A percentile compares a stretch with the other conserved stretches of the same genome.
phyloP scores from a whole-genome alignment of 208 protist species.

The Phytomonas sp. region DNA sequence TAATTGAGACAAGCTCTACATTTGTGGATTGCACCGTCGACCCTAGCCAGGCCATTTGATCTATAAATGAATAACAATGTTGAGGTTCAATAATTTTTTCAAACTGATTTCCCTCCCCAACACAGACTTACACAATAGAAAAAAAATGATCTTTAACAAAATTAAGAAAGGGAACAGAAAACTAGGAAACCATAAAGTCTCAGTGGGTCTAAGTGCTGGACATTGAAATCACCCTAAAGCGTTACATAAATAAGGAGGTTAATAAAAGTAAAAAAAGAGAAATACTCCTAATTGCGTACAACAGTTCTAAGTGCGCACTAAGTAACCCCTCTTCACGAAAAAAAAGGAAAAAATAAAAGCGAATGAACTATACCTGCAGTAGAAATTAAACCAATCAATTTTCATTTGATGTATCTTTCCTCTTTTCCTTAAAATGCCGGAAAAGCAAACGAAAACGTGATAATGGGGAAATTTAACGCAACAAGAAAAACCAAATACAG shows the following conservation, averaged over 20 bases:
- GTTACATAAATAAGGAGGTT: constrained; percentile 1
- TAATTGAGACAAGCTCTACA: constrained; percentile 81
- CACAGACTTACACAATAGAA: neutral
- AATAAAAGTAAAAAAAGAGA: constrained; percentile 6
- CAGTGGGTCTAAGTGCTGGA: neutral
- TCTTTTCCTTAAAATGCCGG: constrained; percentile 3
- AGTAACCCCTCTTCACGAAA: neutral
- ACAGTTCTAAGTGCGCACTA: neutral
- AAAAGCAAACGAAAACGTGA: constrained; percentile 4
- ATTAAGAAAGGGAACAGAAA: neutral
- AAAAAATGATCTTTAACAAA: neutral
- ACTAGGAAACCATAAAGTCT: constrained; percentile 8
- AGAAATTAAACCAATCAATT: constrained; percentile 4
- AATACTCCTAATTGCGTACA: neutral
- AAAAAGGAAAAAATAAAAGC: constrained; percentile 1
- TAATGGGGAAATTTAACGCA: neutral
- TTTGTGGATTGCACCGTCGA: constrained; percentile 78
- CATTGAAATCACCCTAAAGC: constrained; percentile 1
- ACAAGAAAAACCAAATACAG: neutral
- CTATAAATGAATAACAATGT: constrained; percentile 8
- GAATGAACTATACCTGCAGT: constrained; percentile 4
- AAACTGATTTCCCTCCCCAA: neutral
- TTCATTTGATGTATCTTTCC: neutral
- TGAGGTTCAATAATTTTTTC: constrained; percentile 1
- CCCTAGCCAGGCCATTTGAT: constrained; percentile 66